phyloP scores from a whole-genome alignment of 2,329 filamentous ascomycete species.

The Geosmithia flava region DNA sequence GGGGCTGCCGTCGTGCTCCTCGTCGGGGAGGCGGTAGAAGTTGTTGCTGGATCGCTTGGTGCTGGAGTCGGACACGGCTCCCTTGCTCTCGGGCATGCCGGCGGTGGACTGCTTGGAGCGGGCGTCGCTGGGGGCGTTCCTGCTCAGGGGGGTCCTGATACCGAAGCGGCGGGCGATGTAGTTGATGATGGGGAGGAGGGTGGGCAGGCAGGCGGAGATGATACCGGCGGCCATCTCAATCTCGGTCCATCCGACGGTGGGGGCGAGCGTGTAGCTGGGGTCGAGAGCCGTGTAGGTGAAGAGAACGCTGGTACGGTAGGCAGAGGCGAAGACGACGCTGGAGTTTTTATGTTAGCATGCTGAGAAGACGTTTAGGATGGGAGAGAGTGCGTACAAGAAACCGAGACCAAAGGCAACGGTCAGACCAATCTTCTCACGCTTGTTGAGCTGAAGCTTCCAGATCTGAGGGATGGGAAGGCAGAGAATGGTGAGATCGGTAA shows the following conservation, averaged over 20 bases:
- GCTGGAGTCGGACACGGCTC: not conserved
- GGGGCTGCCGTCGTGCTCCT: constrained; percentile 1
- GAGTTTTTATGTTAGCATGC: not conserved
- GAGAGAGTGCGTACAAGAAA: constrained; percentile 27
- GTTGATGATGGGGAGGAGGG: constrained; percentile 31
- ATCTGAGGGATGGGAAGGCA: constrained; percentile 30
- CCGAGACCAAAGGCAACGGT: constrained; percentile 30
- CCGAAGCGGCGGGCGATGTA: constrained; percentile 12
- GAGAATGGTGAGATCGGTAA: constrained; percentile 32
- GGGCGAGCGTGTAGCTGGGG: constrained; percentile 32
- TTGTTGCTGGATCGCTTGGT: not conserved
- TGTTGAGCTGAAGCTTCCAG: constrained; percentile 29
- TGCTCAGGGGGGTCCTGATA: not conserved
- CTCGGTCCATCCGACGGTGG: constrained; percentile 31
- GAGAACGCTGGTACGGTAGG: constrained; percentile 32
- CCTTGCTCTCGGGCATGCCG: constrained; percentile 4
- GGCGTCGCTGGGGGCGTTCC: not conserved
- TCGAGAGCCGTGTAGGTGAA: constrained; percentile 27
- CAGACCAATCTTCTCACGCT: constrained; percentile 27
- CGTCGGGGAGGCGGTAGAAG: constrained; percentile 20
- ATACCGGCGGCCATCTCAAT: constrained; percentile 38
- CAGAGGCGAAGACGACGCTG: constrained; percentile 33
- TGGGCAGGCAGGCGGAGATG: constrained; percentile 39
- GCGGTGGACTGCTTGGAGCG: not conserved
- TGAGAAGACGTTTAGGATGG: too few species aligned